A percentile compares a stretch with the other conserved stretches of the same genome.
Conservation (phyloP, 148 eudicot genomes). For the Vaccinium myrtillus region DNA sequence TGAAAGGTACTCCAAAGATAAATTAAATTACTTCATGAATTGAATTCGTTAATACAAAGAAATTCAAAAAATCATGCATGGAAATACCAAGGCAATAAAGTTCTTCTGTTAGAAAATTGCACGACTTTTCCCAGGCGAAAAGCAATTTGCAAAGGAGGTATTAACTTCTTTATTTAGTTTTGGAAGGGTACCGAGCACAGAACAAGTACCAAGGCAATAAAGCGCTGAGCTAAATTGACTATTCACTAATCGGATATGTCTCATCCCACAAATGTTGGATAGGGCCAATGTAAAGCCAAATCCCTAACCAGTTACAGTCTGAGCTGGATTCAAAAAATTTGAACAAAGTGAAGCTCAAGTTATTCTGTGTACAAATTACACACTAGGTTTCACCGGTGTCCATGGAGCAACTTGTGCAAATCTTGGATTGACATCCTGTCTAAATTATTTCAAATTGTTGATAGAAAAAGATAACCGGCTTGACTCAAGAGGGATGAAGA, state of each 20-base stretch:
- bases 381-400: neutral
- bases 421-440: neutral
- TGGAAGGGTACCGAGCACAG: neutral
- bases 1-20: neutral
- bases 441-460: constrained; percentile 2
- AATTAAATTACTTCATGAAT: neutral
- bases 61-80: neutral
- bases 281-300: neutral
- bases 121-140: neutral
- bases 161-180: neutral
- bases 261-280: neutral
- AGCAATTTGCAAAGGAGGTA: neutral
- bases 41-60: neutral
- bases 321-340: neutral
- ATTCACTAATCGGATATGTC: neutral
- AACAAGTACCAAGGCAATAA: neutral
- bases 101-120: neutral
- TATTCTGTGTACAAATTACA: neutral
- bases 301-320: neutral
- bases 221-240: neutral
- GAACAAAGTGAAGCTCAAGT: neutral
- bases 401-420: neutral
- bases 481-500: neutral
- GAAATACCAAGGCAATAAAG: neutral
- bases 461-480: neutral